Evolutionary conservation across 2,329 filamentous ascomycete species (phyloP), one percentile per base, ranked within the genome.

Genomic region (Ascochyta viciae-villosae): DNA sequence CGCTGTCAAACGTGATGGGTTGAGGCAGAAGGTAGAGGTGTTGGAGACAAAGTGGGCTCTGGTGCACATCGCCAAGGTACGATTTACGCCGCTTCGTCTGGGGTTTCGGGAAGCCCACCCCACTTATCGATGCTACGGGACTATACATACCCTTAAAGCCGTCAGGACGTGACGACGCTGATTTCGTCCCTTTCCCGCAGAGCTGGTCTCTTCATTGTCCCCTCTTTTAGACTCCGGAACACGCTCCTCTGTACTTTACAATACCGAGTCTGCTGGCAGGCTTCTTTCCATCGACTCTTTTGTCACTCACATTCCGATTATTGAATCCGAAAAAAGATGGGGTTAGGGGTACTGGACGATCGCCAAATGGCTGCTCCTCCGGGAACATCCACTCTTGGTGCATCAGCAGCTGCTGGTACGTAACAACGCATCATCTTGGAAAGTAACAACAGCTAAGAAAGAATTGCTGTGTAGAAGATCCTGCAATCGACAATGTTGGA

Each of bases 341-440:
- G 67, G 57, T 66, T 70, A 46, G 71, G 72, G 5, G 55, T 74
- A 12, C 55, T 74, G 7, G 57, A 74, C 40, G 69, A 73, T 54
- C 47, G 51, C 16, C 57, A 67, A 22, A 72, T 72, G 72, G 70
- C 62, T 33, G 50, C 63, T 12, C 72, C 71, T 41, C 70, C 71
- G 3, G 72, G 72, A 8, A 74, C 72, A 3, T 66, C 65, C 15
- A 72, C 62, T 0, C 67, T 74, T 24, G 43, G 40, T 29, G 12
- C 29, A 37, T 37, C 26, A 9, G 22, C 42, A 23, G 12, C 26
- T 7, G 24, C 13, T 27, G 44, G 38, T 37, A 35, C 3, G 38
- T 44, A 13, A 24, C 8, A 31, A 31, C 4, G 13, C 31, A 35
- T 12, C 12, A 31, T 8, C 4, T 15, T 12, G 3, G 15, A 9